phyloP scores from a whole-genome alignment of 305 asterid species.

The Solanum hybrid region DNA sequence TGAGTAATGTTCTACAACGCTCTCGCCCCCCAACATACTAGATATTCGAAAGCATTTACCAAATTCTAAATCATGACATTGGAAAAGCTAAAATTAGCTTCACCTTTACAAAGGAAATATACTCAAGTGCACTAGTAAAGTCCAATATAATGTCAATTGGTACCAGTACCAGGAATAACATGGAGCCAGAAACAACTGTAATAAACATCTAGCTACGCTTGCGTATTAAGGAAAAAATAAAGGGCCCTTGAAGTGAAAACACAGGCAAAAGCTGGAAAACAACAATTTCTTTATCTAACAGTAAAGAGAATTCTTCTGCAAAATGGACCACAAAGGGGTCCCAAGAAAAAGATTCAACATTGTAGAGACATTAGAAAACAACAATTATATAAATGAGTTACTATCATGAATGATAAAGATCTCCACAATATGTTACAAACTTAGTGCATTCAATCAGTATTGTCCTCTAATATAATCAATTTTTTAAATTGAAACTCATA shows the following conservation, averaged over 20 bases:
- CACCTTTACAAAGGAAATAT: neutral
- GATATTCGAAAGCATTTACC: neutral
- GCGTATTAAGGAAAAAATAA: neutral
- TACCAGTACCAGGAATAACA: neutral
- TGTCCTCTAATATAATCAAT: neutral
- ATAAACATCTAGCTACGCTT: neutral
- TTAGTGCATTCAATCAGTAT: neutral
- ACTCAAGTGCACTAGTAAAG: neutral
- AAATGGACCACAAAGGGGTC: constrained; percentile 3
- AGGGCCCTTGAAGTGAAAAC: neutral
- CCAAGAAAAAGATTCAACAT: neutral
- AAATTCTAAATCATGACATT: neutral
- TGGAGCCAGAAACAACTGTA: neutral
- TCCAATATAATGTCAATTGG: neutral
- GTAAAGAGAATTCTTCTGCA: neutral
- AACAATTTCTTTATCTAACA: neutral
- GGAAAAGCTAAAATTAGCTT: neutral
- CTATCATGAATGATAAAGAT: neutral
- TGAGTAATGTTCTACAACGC: neutral
- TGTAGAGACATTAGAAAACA: neutral
- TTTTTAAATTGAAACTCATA: neutral
- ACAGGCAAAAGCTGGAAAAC: neutral
- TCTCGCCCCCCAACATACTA: neutral
- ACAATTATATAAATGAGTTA: neutral
- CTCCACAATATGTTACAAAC: neutral